These are phyloP conservation scores for Rubia occidens DNA, from an alignment of 305 asterid species.

Conservation along the genomic window DNA sequence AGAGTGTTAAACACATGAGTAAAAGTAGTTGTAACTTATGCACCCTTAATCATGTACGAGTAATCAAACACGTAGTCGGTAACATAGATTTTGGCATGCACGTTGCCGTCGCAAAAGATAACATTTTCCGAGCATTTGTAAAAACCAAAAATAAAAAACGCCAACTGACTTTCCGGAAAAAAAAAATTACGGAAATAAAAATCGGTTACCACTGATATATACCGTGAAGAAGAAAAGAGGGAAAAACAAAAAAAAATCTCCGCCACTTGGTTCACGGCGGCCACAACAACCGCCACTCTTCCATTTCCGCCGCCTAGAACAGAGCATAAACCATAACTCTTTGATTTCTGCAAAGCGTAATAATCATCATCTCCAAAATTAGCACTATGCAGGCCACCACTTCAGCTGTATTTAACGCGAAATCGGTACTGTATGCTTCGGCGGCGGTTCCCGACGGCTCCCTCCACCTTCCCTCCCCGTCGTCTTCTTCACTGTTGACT, in stretches of 20 bases:
- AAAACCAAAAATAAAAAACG: background rate
- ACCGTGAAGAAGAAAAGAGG: background rate
- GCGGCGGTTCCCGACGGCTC: constrained; percentile 36
- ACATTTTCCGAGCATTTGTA: background rate
- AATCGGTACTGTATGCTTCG: constrained; percentile 49
- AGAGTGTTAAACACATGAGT: no score
- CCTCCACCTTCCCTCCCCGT: constrained; percentile 8
- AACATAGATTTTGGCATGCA: background rate
- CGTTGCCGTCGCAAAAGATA: background rate
- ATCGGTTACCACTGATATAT: constrained; percentile 40
- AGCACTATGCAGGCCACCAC: constrained; percentile 55
- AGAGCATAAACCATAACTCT: constrained; percentile 24
- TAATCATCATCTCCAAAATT: background rate
- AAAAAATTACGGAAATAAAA: background rate
- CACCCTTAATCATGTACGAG: no score
- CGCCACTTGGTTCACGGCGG: constrained; percentile 14
- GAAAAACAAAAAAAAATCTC: constrained; percentile 9
- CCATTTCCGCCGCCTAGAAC: background rate
- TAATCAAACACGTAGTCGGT: no score
- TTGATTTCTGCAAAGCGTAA: background rate
- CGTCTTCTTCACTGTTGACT: constrained; percentile 19
- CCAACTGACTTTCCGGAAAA: constrained; percentile 10
- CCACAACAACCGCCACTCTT: constrained; percentile 5
- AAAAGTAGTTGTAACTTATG: no score
- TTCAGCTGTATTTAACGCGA: constrained; percentile 44